These are phyloP conservation scores for Stramenopiles sp. DNA, from an alignment of 352 stramenopile species.

Conservation along the genomic window DNA sequence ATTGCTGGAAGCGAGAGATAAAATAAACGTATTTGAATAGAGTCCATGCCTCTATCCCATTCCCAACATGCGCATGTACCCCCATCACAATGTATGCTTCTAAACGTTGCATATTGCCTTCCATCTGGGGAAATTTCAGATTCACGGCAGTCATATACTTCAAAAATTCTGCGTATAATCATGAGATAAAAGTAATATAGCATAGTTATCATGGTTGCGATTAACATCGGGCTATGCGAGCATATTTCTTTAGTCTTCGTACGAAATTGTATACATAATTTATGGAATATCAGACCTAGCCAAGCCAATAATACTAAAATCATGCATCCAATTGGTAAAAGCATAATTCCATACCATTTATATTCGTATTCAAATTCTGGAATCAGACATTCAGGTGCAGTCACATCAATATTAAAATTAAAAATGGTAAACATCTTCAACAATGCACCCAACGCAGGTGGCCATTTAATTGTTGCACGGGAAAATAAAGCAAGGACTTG, in stretches of 20 bases:
- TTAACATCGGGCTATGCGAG: background rate
- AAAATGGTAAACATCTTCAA: constrained; percentile 46
- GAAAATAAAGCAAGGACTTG: constrained; percentile 58
- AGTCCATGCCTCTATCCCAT: constrained; percentile 19
- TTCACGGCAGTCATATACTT: constrained; percentile 47
- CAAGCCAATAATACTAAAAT: background rate
- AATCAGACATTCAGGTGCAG: constrained; percentile 49
- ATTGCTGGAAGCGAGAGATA: constrained; percentile 39
- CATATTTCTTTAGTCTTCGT: background rate
- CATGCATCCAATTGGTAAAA: background rate
- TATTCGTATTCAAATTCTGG: constrained; percentile 43
- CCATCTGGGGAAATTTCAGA: constrained; percentile 38
- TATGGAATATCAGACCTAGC: background rate
- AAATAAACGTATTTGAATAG: constrained; percentile 39
- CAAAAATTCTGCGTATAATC: constrained; percentile 42
- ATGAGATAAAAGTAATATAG: constrained; percentile 58
- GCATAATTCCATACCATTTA: constrained; percentile 27
- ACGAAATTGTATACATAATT: background rate
- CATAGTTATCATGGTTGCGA: constrained; percentile 28
- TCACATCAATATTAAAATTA: constrained; percentile 55
- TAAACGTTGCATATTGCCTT: constrained; percentile 43
- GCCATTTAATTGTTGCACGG: constrained; percentile 43
- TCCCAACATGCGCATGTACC: constrained; percentile 34
- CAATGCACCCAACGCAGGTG: constrained; percentile 33
- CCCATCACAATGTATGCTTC: constrained; percentile 27